Percentiles rank a stretch among this genome's conserved stretches.
phyloP scores from a whole-genome alignment of 371 early-diverging fungal genomes.

The Chytridium lagenaria region DNA sequence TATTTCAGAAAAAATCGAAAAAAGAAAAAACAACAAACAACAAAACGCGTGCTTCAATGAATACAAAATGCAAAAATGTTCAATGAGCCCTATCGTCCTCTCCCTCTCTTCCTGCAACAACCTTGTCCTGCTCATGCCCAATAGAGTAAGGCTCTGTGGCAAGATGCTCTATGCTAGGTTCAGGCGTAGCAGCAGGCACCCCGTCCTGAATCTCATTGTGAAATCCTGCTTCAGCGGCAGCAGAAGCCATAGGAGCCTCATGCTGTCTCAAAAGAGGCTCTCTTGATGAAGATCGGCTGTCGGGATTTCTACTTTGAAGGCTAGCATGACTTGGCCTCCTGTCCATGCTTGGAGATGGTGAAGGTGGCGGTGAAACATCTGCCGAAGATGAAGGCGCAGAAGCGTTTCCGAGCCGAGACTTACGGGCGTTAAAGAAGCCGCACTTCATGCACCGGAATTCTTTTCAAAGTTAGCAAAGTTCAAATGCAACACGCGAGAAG shows the following conservation, averaged over 20 bases:
- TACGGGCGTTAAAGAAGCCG: conserved; percentile 36
- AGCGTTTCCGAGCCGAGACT: neutral
- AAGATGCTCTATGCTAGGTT: neutral
- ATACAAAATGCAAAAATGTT: no score
- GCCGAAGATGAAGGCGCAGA: neutral
- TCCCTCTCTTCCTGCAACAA: no score
- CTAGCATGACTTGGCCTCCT: neutral
- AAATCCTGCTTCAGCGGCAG: neutral
- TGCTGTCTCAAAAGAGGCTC: neutral
- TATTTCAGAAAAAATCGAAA: no score
- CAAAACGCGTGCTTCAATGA: no score
- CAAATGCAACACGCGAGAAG: no score
- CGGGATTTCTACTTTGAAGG: no score
- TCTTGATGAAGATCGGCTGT: neutral
- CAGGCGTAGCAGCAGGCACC: neutral
- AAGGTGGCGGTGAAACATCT: conserved; percentile 14
- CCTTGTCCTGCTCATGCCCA: neutral
- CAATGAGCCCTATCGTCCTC: no score
- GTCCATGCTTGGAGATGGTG: neutral
- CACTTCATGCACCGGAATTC: conserved; percentile 49
- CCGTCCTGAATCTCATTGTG: neutral
- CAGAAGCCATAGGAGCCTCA: neutral
- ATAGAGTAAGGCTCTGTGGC: neutral
- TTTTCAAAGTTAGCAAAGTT: conserved; percentile 1
- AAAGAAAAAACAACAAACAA: no score